A percentile compares a stretch with the other conserved stretches of the same genome.
Evolutionary conservation across 495 filamentous ascomycete species (phyloP).

Genomic region (Aspergillus mulundensis): DNA sequence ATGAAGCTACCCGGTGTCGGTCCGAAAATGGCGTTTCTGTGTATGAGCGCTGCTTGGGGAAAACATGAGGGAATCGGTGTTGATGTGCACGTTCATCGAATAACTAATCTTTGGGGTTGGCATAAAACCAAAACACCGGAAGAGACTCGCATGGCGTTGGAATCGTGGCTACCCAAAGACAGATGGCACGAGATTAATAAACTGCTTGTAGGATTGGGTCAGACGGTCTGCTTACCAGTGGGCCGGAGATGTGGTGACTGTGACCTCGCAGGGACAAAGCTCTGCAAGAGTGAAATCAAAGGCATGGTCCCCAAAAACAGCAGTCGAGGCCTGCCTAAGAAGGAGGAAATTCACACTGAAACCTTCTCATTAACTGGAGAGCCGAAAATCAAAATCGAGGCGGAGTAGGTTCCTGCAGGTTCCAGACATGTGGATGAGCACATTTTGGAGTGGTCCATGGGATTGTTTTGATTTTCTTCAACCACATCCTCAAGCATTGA

Average conservation of each 20-base stretch:
- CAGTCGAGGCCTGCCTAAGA: constrained; percentile 33
- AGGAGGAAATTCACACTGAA: constrained; percentile 45
- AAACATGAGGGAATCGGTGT: constrained; percentile 60
- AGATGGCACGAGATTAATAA: constrained; percentile 95
- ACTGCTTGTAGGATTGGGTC: constrained; percentile 85
- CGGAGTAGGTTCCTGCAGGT: constrained; percentile 10
- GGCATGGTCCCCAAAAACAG: constrained; percentile 31
- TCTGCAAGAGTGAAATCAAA: constrained; percentile 68
- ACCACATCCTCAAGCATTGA: not conserved
- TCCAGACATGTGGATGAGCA: not conserved
- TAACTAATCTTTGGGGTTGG: constrained; percentile 97
- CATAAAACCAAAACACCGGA: constrained; percentile 79
- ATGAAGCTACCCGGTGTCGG: constrained; percentile 85
- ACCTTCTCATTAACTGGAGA: constrained; percentile 27
- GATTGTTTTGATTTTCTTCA: constrained; percentile 3
- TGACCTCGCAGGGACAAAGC: constrained; percentile 62
- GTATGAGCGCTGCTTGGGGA: constrained; percentile 69
- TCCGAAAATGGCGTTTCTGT: constrained; percentile 96
- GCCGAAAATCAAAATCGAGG: constrained; percentile 34
- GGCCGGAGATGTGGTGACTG: constrained; percentile 80
- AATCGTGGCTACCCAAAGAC: constrained; percentile 81
- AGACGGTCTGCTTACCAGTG: constrained; percentile 80
- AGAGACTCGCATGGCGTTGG: constrained; percentile 71
- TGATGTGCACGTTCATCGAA: constrained; percentile 73
- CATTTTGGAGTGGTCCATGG: not conserved